Evolutionary conservation across 345 rosid species (phyloP), one percentile per base, ranked within the genome.

Genomic region (Arabis alpina): DNA sequence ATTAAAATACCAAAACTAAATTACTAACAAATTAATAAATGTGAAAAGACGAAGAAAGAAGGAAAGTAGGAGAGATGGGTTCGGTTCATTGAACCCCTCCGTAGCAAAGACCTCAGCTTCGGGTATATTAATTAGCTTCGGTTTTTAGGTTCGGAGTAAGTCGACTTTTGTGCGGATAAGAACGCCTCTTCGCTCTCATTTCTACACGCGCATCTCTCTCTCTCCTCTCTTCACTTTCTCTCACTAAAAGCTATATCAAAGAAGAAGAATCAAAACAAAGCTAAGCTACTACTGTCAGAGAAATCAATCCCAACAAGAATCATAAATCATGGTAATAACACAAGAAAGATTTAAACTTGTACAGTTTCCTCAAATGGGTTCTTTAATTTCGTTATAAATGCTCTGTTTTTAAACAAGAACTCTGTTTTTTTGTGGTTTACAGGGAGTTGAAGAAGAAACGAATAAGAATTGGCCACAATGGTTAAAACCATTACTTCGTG

Each of bases 381-480:
- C 27, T 73, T 56, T 52, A 39, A 14, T 49, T 49, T 69, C 50
- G 30, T 30, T 52, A 36, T 54, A 25, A 56, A 58, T 59, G 48
- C 72, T 66, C 67, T 73, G 77, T 65, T 73, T 73, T 55, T 10
- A 19, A 30, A 2, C 25, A 42, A 30, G 12, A 55, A 34, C 54
- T 23, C 69, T 19, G 4, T 72, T 16, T 15, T 19, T 34, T 36
- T 36, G 40, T 54, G 32, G 34, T 54, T 19, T 25, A 6, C 14
- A 83, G 88, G 85, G 82, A 70, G 88, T 78, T 54, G 95, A 86
- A 41, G 95, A 84, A 24, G 92, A 83, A 47, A 82, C 78, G 55
- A 84, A 80, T 25, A 83, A 79, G 67, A 79, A 77, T 56, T 91
- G 90, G 92, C 99, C 99, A 3, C 83, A 79, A 61, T 94, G 99